These are phyloP conservation scores for Nothophoma quercina DNA, from an alignment of 2,329 filamentous ascomycete species.

Conservation along the genomic window DNA sequence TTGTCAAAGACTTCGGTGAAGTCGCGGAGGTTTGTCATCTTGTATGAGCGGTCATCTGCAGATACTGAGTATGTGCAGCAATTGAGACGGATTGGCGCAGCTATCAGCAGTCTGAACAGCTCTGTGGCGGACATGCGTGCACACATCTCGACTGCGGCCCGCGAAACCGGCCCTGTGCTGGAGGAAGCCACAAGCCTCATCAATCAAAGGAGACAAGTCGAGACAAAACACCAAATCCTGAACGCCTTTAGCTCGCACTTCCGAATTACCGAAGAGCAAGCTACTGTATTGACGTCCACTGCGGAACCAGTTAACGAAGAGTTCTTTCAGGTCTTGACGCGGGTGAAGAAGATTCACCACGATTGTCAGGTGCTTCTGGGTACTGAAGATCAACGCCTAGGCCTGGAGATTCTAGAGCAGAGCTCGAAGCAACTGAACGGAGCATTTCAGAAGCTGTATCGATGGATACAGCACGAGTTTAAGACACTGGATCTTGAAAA, in stretches of 20 bases:
- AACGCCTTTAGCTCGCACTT: constrained; percentile 83
- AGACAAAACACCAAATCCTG: constrained; percentile 81
- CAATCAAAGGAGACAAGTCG: constrained; percentile 74
- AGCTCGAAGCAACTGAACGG: constrained; percentile 85
- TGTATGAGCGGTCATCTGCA: not conserved
- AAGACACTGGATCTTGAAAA: constrained; percentile 92
- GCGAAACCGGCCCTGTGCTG: constrained; percentile 76
- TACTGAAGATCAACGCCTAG: constrained; percentile 86
- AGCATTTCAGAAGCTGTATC: constrained; percentile 94
- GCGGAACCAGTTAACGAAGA: constrained; percentile 83
- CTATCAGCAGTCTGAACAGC: constrained; percentile 78
- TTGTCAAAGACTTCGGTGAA: constrained; percentile 85
- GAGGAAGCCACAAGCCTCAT: constrained; percentile 79
- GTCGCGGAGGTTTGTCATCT: constrained; percentile 75
- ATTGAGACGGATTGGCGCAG: constrained; percentile 81
- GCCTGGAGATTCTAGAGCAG: constrained; percentile 89
- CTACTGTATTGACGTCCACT: constrained; percentile 76
- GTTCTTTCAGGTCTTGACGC: constrained; percentile 80
- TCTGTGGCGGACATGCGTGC: constrained; percentile 82
- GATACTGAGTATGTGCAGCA: constrained; percentile 65
- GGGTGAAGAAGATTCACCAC: constrained; percentile 84
- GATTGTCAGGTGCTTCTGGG: constrained; percentile 91
- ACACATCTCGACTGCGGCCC: constrained; percentile 77
- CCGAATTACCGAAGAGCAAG: constrained; percentile 80
- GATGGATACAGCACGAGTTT: constrained; percentile 94